These are phyloP conservation scores for Vigna reflexopilosa DNA, from an alignment of 306 rosid genomes.

Conservation along the genomic window DNA sequence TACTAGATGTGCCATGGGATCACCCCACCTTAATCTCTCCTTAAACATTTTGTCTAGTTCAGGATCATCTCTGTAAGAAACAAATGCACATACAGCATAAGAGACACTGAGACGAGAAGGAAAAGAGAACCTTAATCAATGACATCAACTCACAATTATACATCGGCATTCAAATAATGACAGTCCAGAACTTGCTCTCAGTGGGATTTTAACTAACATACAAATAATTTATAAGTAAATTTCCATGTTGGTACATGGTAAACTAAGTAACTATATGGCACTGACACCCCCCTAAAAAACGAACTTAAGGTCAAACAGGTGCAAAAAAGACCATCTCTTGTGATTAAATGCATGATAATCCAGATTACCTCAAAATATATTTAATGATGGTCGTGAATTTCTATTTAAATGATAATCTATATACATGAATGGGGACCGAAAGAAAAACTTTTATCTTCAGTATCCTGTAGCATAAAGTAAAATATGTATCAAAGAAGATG, in stretches of 20 bases:
- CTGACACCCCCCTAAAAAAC: neutral
- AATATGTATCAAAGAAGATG: neutral
- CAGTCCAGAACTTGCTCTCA: neutral
- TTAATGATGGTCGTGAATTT: neutral
- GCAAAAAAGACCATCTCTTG: neutral
- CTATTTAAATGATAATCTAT: neutral
- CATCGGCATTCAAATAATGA: conserved; percentile 14
- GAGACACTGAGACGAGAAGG: neutral
- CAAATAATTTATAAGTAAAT: conserved; percentile 16
- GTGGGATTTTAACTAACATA: conserved; percentile 6
- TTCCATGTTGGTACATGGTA: conserved; percentile 1
- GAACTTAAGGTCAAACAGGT: neutral
- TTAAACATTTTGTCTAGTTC: conserved; percentile 79
- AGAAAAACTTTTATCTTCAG: neutral
- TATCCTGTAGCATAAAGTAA: neutral
- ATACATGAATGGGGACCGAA: neutral
- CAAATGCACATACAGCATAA: conserved; percentile 12
- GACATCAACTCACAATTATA: conserved; percentile 28
- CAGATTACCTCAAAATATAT: neutral
- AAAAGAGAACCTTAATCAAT: conserved; percentile 18
- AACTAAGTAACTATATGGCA: neutral
- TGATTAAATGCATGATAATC: conserved; percentile 10
- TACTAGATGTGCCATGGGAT: conserved; percentile 94
- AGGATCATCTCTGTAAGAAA: conserved; percentile 80
- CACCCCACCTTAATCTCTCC: conserved; percentile 89